A percentile compares a stretch with the other conserved stretches of the same genome.
These are phyloP conservation scores for Saraca asoca DNA, from an alignment of 331 rosid species.

Conservation along the genomic window DNA sequence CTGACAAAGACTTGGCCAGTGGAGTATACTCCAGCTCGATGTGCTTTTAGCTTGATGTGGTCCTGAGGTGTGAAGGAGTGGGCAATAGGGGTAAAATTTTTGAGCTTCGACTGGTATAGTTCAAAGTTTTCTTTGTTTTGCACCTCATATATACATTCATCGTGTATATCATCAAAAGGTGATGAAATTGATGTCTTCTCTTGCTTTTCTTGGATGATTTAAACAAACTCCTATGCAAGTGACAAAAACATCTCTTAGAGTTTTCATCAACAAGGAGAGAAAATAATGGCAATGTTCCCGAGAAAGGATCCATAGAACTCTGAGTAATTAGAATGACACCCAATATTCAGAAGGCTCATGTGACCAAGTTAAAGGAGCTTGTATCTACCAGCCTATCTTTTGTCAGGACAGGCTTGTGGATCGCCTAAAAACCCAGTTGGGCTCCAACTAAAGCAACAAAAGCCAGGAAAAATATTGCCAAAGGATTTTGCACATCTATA, in stretches of 20 bases:
- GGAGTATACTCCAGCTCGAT: no score
- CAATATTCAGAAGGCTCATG: no score
- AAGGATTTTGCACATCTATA: constrained; percentile 89
- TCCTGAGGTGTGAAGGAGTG: no score
- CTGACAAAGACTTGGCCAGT: no score
- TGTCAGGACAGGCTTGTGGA: constrained; percentile 69
- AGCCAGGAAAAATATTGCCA: constrained; percentile 78
- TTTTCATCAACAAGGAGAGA: constrained; percentile 54
- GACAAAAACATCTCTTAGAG: constrained; percentile 59
- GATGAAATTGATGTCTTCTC: constrained; percentile 51
- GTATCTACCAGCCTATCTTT: constrained; percentile 83
- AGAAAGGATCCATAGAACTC: constrained; percentile 79
- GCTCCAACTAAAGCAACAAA: constrained; percentile 80
- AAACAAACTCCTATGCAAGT: constrained; percentile 49
- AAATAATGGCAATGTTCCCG: constrained; percentile 61
- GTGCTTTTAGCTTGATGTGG: no score
- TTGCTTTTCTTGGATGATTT: constrained; percentile 59
- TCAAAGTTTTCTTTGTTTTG: constrained; percentile 39
- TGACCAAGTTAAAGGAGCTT: constrained; percentile 73
- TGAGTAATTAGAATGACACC: constrained; percentile 59
- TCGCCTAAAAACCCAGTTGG: constrained; percentile 93
- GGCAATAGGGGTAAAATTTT: constrained; percentile 39
- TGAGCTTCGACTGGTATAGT: constrained; percentile 37
- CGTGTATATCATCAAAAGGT: constrained; percentile 49
- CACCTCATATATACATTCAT: constrained; percentile 38